Percentiles rank a stretch among this genome's conserved stretches.
Evolutionary conservation across 495 filamentous ascomycete genomes (phyloP).

Genomic region (Polyplosphaeria fusca): DNA sequence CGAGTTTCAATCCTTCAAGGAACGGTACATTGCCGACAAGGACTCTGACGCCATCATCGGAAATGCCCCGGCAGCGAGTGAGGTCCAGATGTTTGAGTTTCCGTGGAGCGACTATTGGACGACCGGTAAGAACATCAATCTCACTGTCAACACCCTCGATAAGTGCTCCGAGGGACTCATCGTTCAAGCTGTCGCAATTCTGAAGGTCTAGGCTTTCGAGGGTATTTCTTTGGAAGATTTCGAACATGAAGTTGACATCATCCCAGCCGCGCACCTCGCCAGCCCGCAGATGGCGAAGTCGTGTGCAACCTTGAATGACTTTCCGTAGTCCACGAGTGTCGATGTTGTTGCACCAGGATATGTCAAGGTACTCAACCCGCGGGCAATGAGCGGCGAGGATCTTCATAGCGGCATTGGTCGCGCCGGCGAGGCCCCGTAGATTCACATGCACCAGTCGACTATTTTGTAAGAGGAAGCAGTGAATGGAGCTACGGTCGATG

Average conservation of each 20-base stretch:
- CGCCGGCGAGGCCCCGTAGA: conserved; percentile 70
- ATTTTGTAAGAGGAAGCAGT: conserved; percentile 77
- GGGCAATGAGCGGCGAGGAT: conserved; percentile 83
- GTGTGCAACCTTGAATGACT: conserved; percentile 68
- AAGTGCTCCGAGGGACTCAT: conserved; percentile 66
- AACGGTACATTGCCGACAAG: conserved; percentile 73
- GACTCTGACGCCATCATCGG: conserved; percentile 62
- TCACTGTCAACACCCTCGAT: conserved; percentile 70
- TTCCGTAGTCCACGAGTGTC: conserved; percentile 75
- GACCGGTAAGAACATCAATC: conserved; percentile 71
- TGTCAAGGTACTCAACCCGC: conserved; percentile 74
- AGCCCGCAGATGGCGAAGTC: conserved; percentile 74
- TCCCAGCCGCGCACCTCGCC: conserved; percentile 80
- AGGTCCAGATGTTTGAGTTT: conserved; percentile 82
- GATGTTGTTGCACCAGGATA: conserved; percentile 87
- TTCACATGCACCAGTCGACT: conserved; percentile 76
- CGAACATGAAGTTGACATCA: conserved; percentile 62
- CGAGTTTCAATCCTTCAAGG: conserved; percentile 77
- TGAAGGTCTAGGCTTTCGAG: conserved; percentile 75
- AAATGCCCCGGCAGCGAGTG: conserved; percentile 70
- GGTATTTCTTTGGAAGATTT: conserved; percentile 74
- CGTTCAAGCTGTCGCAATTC: conserved; percentile 72
- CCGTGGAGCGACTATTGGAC: conserved; percentile 73
- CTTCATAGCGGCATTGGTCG: conserved; percentile 81
- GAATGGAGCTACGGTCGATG: conserved; percentile 74